phyloP scores from a whole-genome alignment of 768 basidiomycete genomes.

The Kwoniella dejecticola region DNA sequence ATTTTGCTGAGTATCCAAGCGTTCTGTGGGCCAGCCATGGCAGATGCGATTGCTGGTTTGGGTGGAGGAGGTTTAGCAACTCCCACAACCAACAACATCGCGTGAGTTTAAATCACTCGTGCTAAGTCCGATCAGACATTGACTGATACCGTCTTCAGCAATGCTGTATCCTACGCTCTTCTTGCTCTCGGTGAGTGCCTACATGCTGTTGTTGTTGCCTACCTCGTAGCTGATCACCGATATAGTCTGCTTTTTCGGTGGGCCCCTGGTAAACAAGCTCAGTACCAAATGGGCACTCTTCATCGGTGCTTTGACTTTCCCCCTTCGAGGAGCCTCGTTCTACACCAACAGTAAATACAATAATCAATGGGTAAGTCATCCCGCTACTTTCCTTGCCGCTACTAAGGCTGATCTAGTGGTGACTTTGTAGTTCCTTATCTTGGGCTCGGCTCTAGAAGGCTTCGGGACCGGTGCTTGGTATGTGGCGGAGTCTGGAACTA shows the following conservation, averaged over 20 bases:
- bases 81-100: slow-evolving; percentile 31
- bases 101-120: slow-evolving; percentile 18
- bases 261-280: slow-evolving; percentile 43
- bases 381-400: too few relatives aligned
- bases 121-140: not conserved
- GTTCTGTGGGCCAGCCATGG: slow-evolving; percentile 17
- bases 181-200: slow-evolving; percentile 20
- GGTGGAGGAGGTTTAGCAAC: slow-evolving; percentile 31
- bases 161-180: slow-evolving; percentile 20
- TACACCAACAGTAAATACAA: slow-evolving; percentile 15
- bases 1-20: slow-evolving; percentile 27
- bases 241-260: slow-evolving; percentile 32
- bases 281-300: slow-evolving; percentile 40
- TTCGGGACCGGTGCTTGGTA: slow-evolving; percentile 21
- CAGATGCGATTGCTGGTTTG: slow-evolving; percentile 19
- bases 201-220: not conserved
- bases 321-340: slow-evolving; percentile 14
- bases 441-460: slow-evolving; percentile 25
- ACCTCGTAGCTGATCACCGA: not conserved
- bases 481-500: slow-evolving; percentile 31
- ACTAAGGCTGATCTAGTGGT: not conserved
- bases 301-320: slow-evolving; percentile 28
- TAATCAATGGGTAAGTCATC: slow-evolving; percentile 11
- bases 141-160: slow-evolving; percentile 1
- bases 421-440: slow-evolving; percentile 5